Evolutionary conservation across 2,329 filamentous ascomycete genomes (phyloP), one percentile per base, ranked within the genome.

Genomic region (Ophiostoma novo-ulmi): DNA sequence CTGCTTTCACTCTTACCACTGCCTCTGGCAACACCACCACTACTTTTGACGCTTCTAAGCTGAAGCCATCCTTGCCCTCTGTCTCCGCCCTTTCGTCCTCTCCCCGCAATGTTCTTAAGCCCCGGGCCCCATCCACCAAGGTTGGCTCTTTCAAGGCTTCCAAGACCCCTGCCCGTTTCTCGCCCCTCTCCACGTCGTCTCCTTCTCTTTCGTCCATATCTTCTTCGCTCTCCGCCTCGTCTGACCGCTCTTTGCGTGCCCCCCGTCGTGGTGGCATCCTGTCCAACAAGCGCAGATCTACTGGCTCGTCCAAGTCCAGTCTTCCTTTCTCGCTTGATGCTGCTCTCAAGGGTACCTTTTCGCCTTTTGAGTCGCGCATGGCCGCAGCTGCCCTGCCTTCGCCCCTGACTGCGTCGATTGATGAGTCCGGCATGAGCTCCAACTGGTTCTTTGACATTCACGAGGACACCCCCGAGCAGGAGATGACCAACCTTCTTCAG

Each of bases 401-500:
- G 73, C 75, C 76, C 71, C n/a, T 64, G 6, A 75, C 78, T 67
- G 71, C 77, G 74, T 71, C 74, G 64, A 77, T 85, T 48, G 73
- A 80, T 61, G 82, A 82, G 72, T 77, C 82, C 31, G 82, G 85
- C 69, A 79, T 85, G 75, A 87, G 90, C 77, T 84, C 87, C 44
- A 85, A 85, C 71, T 97, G 93, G 94, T 91, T 91, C 82, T 98
- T 99, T 78, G 91, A 94, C 72, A 98, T 99, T 76, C 90, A 97
- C 78, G 92, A 97, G 78, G 94, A 99, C 79, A 93, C 92, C 0
- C 87, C 91, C 8, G 92, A 97, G 78, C 91, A 97, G 77, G 90
- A 97, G 78, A 91, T 95, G 80, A 92, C 93, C 76, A 97, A 97
- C 76, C 83, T 97, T 55, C 92, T 98, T 81, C 92, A 97, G 80